Evolutionary conservation across 495 filamentous ascomycete genomes (phyloP).

Genomic region (Choiromyces venosus): DNA sequence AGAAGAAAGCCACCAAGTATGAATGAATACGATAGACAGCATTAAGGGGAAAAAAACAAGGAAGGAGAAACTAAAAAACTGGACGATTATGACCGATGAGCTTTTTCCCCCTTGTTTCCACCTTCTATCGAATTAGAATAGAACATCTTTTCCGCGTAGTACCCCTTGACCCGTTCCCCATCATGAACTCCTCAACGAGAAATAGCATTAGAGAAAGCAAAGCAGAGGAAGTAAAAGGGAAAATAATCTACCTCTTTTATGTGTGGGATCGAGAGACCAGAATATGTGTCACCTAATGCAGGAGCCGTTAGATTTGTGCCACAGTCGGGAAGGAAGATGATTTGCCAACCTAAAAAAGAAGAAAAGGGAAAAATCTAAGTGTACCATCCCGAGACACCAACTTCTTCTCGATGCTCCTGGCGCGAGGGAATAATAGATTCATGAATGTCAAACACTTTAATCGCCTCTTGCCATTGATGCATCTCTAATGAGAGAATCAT

Average conservation of each 20-base stretch:
- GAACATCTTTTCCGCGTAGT: not conserved
- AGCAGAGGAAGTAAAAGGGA: not conserved
- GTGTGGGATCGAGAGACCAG: not conserved
- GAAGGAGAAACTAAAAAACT: not conserved
- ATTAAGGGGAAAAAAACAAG: not conserved
- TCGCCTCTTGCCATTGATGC: constrained; percentile 63
- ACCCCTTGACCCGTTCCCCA: not conserved
- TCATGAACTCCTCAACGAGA: not conserved
- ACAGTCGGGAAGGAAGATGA: not conserved
- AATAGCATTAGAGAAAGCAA: not conserved
- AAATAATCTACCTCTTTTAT: not conserved
- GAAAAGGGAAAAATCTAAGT: constrained; percentile 14
- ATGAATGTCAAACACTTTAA: constrained; percentile 66
- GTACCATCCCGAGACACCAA: constrained; percentile 38
- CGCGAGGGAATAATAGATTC: constrained; percentile 80
- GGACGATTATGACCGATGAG: not conserved
- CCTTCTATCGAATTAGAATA: not conserved
- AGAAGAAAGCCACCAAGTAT: not conserved
- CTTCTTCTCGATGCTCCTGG: constrained; percentile 39
- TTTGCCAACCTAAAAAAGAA: constrained; percentile 2
- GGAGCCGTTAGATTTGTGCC: not conserved
- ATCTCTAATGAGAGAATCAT: constrained; percentile 40
- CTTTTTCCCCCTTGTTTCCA: not conserved
- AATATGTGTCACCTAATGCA: not conserved
- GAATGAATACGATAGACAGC: not conserved